A percentile compares a stretch with the other conserved stretches of the same genome.
phyloP scores from a whole-genome alignment of 75 land plant species.

The Pseudotsuga menziesii region DNA sequence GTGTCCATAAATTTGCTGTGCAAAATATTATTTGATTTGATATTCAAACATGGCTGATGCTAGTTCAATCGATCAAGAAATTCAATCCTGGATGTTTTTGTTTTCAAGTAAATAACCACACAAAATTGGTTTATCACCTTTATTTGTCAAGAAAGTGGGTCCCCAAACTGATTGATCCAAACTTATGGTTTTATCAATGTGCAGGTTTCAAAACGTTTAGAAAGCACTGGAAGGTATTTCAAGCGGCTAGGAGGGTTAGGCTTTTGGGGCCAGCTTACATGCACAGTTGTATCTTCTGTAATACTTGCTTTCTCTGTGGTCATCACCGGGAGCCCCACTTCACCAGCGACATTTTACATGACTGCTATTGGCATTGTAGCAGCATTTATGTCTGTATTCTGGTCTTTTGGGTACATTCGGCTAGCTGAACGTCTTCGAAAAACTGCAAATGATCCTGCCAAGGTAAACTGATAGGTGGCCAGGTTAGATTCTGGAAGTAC shows the following conservation, averaged over 20 bases:
- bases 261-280: constrained; percentile 95
- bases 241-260: constrained; percentile 86
- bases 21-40: too few species aligned
- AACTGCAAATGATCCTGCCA: constrained; percentile 76
- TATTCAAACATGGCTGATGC: too few species aligned
- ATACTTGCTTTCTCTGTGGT: constrained; percentile 90
- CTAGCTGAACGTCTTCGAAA: constrained; percentile 67
- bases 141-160: too few species aligned
- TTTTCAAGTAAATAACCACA: too few species aligned
- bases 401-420: constrained; percentile 97
- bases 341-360: constrained; percentile 84
- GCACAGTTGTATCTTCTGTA: constrained; percentile 84
- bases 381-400: constrained; percentile 94
- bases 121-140: too few species aligned
- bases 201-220: constrained; percentile 92
- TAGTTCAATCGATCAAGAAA: too few species aligned
- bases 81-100: too few species aligned
- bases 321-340: constrained; percentile 73
- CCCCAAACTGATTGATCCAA: too few species aligned
- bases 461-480: constrained; percentile 44
- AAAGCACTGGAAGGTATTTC: constrained; percentile 71
- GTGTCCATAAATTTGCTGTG: too few species aligned
- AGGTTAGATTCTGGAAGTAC: neutral
- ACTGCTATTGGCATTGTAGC: constrained; percentile 93
- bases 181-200: neutral